phyloP scores from a whole-genome alignment of 257 asterid species.

The Ilex aquifolium region DNA sequence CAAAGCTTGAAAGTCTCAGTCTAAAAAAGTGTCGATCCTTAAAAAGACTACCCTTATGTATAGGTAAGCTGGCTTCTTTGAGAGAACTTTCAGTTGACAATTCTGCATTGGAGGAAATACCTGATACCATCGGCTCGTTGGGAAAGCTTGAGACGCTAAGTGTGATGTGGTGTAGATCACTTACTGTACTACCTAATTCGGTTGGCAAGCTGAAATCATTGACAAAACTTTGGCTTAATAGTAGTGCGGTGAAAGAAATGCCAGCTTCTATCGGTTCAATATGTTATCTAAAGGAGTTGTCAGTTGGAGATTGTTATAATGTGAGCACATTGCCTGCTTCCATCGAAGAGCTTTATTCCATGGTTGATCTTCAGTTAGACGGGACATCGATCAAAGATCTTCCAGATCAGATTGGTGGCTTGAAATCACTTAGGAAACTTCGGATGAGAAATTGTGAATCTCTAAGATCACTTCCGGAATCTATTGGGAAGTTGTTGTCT shows the following conservation, averaged over 20 bases:
- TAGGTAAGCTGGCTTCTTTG: conserved; percentile 24
- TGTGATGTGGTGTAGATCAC: conserved; percentile 19
- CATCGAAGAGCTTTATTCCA: conserved; percentile 11
- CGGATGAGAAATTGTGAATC: conserved; percentile 19
- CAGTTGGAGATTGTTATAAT: conserved; percentile 14
- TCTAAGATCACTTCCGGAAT: conserved; percentile 22
- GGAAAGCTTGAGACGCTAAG: conserved; percentile 17
- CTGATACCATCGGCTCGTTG: conserved; percentile 20
- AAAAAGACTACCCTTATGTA: conserved; percentile 14
- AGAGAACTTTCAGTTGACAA: conserved; percentile 15
- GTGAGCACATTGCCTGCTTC: conserved; percentile 16
- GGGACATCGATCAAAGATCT: conserved; percentile 9
- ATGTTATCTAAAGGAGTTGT: conserved; percentile 17
- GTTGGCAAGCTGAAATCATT: conserved; percentile 27
- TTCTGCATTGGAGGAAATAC: conserved; percentile 20
- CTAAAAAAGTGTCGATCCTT: conserved; percentile 15
- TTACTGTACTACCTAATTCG: conserved; percentile 19
- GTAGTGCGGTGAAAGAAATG: conserved; percentile 15
- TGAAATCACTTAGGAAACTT: conserved; percentile 23
- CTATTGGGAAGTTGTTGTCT: conserved; percentile 21
- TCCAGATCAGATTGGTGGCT: conserved; percentile 19
- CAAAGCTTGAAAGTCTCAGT: conserved; percentile 21
- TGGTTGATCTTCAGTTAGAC: conserved; percentile 18
- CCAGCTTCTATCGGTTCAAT: conserved; percentile 25
- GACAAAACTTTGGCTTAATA: conserved; percentile 8